Evolutionary conservation across 139 green algal genomes (phyloP).

Genomic region (Zygnema circumcarinatum): DNA sequence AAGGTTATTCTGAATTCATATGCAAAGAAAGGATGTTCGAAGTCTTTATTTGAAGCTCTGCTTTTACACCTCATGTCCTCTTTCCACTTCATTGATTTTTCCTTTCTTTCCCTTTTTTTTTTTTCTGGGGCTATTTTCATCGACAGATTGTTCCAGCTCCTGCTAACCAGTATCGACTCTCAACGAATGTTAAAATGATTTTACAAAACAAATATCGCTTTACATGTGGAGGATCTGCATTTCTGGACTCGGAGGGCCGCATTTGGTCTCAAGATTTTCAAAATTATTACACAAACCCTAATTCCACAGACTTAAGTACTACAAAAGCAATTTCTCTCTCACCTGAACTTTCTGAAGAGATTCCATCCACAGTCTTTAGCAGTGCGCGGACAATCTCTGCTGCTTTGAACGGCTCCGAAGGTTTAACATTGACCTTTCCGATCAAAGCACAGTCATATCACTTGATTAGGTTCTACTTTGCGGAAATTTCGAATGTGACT

Average conservation of each 20-base stretch:
- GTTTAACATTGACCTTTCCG: not conserved
- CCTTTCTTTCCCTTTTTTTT: not conserved
- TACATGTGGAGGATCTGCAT: not conserved
- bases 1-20: no score
- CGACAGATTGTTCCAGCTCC: not conserved
- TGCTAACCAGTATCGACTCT: not conserved
- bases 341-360: not conserved
- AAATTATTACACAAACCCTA: not conserved
- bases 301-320: not conserved
- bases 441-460: not conserved
- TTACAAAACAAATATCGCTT: not conserved
- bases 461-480: constrained; percentile 7
- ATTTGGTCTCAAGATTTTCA: not conserved
- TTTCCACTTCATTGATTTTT: not conserved
- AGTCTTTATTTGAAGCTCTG: no score
- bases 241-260: not conserved
- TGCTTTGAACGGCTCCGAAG: not conserved
- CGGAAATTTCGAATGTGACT: constrained; percentile 3
- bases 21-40: no score
- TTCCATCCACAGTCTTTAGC: not conserved
- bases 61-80: no score
- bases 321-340: not conserved
- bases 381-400: not conserved
- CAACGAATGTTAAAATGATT: not conserved
- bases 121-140: not conserved